Evolutionary conservation across 1,284 basidiomycete species (phyloP).

Genomic region (Inonotus hispidus): DNA sequence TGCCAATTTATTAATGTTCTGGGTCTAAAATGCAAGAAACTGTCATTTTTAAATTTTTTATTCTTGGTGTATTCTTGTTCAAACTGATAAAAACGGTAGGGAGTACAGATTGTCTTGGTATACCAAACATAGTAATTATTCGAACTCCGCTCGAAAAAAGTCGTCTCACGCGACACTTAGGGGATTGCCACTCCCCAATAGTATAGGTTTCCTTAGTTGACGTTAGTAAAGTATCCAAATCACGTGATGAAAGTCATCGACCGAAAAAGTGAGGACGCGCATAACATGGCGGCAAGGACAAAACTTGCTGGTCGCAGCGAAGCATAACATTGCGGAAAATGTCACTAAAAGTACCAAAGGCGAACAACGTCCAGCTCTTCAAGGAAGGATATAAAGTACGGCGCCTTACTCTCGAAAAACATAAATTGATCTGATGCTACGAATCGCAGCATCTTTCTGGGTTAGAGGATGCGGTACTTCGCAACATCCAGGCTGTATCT

Average conservation of each 20-base stretch:
- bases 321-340: conserved; percentile 37
- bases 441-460: conserved; percentile 74
- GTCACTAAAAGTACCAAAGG: conserved; percentile 93
- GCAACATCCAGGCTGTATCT: conserved; percentile 93
- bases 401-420: neutral
- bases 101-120: no score
- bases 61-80: no score
- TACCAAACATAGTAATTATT: no score
- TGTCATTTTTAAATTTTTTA: no score
- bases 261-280: neutral
- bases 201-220: no score
- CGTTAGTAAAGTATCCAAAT: no score
- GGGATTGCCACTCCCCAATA: no score
- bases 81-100: no score
- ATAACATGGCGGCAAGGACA: neutral
- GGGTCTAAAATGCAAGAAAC: no score
- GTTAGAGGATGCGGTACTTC: conserved; percentile 87
- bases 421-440: neutral
- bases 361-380: conserved; percentile 87
- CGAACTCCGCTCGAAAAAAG: no score
- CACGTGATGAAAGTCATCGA: neutral
- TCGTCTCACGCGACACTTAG: no score
- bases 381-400: conserved; percentile 89
- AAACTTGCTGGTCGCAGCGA: neutral
- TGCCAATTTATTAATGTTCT: no score